phyloP scores from a whole-genome alignment of 192 early-diverging fungal species.

The Globomyces pollinis-pini region DNA sequence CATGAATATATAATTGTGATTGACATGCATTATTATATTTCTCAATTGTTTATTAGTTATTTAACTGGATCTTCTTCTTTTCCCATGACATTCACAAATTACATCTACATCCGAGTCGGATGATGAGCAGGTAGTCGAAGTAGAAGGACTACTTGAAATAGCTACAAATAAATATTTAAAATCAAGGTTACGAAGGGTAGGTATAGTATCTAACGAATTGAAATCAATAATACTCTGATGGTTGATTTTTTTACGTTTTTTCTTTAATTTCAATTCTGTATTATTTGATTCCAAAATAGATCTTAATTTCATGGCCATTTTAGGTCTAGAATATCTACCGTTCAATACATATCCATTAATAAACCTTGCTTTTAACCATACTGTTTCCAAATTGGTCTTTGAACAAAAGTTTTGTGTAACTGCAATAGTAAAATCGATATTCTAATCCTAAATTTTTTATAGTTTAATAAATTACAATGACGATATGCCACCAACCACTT shows the following conservation, averaged over 20 bases:
- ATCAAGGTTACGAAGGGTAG: no score
- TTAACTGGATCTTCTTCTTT: not conserved
- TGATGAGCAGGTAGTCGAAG: not conserved
- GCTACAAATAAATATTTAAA: no score
- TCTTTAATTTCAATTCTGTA: not conserved
- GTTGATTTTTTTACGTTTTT: not conserved
- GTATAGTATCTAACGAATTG: not conserved
- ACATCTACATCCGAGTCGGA: constrained; percentile 4
- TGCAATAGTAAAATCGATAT: constrained; percentile 68
- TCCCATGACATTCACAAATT: constrained; percentile 1
- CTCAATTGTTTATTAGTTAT: no score
- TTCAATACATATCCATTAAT: no score
- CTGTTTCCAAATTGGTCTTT: constrained; percentile 54
- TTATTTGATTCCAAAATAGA: no score
- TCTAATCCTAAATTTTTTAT: no score
- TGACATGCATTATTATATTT: no score
- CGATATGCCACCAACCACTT: constrained; percentile 72
- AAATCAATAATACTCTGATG: not conserved
- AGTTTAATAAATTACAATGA: no score
- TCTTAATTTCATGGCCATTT: constrained; percentile 18
- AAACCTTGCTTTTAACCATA: constrained; percentile 61
- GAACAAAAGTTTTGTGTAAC: constrained; percentile 78
- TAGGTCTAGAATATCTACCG: constrained; percentile 29
- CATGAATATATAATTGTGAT: no score
- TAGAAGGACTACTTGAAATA: not conserved